Base-by-base conservation (phyloP, 1,284 basidiomycete genomes). In the Fomes fomentarius region DNA sequence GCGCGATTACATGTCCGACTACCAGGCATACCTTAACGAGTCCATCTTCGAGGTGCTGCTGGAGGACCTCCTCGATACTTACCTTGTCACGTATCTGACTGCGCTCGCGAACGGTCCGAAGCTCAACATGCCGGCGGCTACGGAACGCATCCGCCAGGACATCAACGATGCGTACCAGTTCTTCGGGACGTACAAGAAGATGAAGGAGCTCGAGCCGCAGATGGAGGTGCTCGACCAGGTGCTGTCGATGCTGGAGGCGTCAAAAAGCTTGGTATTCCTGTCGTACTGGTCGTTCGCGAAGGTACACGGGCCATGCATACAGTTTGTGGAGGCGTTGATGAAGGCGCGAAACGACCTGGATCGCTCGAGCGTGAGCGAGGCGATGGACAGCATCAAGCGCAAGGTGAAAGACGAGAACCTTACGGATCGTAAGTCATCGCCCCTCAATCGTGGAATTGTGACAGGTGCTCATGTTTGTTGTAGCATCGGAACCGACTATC, bases 201-300 rank as follows among this genome's bases (percentile, higher is more conserved):
- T 85, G 30, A 83, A 89, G 65, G 95, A 97, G 61, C 79, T 98
- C 33, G 89, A 94, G 63, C 75, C 77, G 38, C 83, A 88, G 63
- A 93, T 99, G 60, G 91, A 95, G 65, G 87, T 99, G 42, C 75
- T 99, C 53, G 92, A 98, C 67, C 81, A 88, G 77, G 83, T 96
- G 37, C 78, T 95, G 11, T 82, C 87, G 5, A 83, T 99, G 71
- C 75, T 99, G 28, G 91, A 93, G 54, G 94, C 96, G 1, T 94
- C 91, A 28, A 89, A 93, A 69, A 93, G 94, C 61, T 88, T 99
- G 77, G 89, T 93, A 3, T 98, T 98, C 76, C 76, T 99, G 56
- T 96, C 96, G 21, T 98, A 89, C 72, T 94, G 93, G 92, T 83
- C 86, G 11, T 99, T 99, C 71, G 96, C 96, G n/a, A 94, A 95